Base-by-base conservation (phyloP, 352 stramenopile species). In the Pythium dissotocum region DNA sequence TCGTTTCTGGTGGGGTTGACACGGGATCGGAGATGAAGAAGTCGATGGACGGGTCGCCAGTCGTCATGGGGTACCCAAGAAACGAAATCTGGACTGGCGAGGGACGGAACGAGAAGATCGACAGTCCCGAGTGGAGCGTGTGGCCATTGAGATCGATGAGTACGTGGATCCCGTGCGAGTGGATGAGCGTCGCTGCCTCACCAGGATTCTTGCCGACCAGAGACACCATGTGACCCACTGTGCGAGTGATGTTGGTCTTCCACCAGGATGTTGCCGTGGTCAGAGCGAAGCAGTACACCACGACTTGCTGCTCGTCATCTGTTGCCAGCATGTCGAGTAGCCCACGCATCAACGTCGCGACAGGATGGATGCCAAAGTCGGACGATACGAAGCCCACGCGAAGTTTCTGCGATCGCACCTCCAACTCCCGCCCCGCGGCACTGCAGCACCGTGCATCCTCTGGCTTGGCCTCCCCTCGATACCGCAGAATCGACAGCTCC, bases 111-210 rank as follows among this genome's bases (percentile, higher is more conserved):
- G 71, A 69, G 49, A 95, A 82, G 49, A 96, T 84, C 1, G 49
- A 55, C 6, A 96, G 79, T 0, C 87, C 86, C 4, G 79, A 90
- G 61, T 90, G 77, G 3, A 96, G 72, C 28, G 89, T 96, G 75
- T 95, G 85, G 48, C 87, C 89, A 53, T 95, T 94, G 32, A 96
- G 68, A 59, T 96, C 89, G 35, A 96, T 65, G 24, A 96, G 73
- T 6, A 96, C 73, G 68, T 95, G 80, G 58, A 96, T 82, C 16
- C 72, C 56, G 57, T 85, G 75, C 2, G 58, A 73, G 46, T 79
- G 77, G 48, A 94, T 83, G 40, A 82, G 71, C 30, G 63, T 63
- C 7, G 88, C 86, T 0, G 84, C 79, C 30, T 85, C 75, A 1
- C 61, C 6, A 2, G 78, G 53, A 54, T 90, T 80, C 52, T 88